phyloP scores from a whole-genome alignment of 345 rosid genomes.

The Lumnitzera racemosa region DNA sequence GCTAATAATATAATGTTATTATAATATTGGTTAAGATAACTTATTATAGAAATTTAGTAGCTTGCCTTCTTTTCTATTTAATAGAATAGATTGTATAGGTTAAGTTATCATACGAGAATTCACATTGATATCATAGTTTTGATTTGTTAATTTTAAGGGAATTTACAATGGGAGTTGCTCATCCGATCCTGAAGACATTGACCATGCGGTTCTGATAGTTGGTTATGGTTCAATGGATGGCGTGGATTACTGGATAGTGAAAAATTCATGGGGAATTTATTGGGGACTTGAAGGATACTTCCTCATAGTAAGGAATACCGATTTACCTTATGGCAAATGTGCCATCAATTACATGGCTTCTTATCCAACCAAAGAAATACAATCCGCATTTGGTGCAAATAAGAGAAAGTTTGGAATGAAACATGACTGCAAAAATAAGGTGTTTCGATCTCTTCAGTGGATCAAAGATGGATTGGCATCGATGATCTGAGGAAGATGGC shows the following conservation, averaged over 20 bases:
- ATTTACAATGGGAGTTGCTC: constrained; percentile 55
- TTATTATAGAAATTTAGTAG: too few species aligned
- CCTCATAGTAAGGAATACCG: constrained; percentile 31
- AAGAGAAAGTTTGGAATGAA: constrained; percentile 38
- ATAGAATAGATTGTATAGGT: too few species aligned
- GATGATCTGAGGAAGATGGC: constrained; percentile 12
- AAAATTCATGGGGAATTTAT: constrained; percentile 70
- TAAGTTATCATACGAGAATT: too few species aligned
- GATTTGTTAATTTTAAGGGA: constrained; percentile 24
- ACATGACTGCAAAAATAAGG: constrained; percentile 13
- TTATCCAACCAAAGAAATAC: constrained; percentile 51
- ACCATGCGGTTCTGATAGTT: constrained; percentile 68
- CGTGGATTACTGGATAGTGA: constrained; percentile 72
- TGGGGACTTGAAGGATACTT: constrained; percentile 69
- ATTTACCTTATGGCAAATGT: constrained; percentile 36
- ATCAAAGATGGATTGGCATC: constrained; percentile 40
- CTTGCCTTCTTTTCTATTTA: too few species aligned
- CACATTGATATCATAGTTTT: too few species aligned
- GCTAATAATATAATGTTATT: too few species aligned
- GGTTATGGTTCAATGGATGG: constrained; percentile 59
- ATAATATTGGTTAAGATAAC: too few species aligned
- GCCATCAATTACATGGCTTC: constrained; percentile 64
- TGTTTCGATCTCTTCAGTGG: constrained; percentile 26
- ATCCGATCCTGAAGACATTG: constrained; percentile 43
- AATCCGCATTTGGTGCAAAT: constrained; percentile 32